phyloP scores from a whole-genome alignment of 805 yeast genomes.

The Starmera amethionina region DNA sequence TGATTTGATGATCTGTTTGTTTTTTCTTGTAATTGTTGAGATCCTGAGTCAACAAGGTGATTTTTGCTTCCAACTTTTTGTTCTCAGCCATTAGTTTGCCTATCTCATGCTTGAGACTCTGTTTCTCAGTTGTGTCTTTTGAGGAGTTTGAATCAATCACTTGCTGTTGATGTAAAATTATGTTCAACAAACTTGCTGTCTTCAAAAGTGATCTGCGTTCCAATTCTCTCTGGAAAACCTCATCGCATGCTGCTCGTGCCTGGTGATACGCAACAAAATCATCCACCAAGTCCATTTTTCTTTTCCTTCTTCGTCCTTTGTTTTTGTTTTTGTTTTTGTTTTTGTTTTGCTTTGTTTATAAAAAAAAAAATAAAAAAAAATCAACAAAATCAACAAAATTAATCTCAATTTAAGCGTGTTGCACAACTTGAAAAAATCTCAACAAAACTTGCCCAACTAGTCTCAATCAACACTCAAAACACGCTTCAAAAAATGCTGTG shows the following conservation, averaged over 20 bases:
- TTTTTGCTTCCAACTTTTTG: constrained; percentile 13
- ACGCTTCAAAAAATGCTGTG: neutral
- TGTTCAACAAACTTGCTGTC: constrained; percentile 10
- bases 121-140: constrained; percentile 7
- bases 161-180: constrained; percentile 11
- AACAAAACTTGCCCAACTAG: no score
- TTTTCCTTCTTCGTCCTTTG: neutral
- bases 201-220: constrained; percentile 11
- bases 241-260: constrained; percentile 2
- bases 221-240: constrained; percentile 6
- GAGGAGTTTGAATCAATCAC: constrained; percentile 5
- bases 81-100: constrained; percentile 13
- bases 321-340: no score
- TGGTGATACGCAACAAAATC: constrained; percentile 2
- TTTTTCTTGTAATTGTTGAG: constrained; percentile 18
- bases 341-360: neutral
- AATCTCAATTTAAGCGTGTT: neutral
- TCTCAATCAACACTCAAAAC: neutral
- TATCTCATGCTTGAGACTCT: constrained; percentile 12
- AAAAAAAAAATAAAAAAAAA: constrained; percentile 1
- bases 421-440: no score
- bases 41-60: constrained; percentile 9
- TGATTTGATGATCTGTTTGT: constrained; percentile 3
- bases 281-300: neutral
- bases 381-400: neutral